Evolutionary conservation across 352 stramenopile genomes (phyloP).

Genomic region (Phytophthora brassicae): DNA sequence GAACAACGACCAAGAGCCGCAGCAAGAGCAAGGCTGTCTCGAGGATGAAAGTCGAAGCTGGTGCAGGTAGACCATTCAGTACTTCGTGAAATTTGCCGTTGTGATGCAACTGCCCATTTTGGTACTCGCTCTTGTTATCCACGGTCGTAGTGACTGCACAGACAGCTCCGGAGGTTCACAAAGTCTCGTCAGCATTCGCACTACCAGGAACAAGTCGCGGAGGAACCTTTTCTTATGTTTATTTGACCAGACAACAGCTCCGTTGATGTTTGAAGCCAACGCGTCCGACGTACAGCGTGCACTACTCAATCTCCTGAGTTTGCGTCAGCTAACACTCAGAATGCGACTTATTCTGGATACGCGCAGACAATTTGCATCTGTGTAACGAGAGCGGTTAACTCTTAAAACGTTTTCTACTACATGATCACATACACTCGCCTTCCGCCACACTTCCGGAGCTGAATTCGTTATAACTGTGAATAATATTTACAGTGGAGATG

Average conservation of each 20-base stretch:
- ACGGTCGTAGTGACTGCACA: conserved; percentile 86
- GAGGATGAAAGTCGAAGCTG: too few species aligned
- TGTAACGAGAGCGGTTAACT: conserved; percentile 54
- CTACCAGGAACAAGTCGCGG: conserved; percentile 53
- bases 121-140: conserved; percentile 84
- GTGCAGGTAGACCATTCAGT: too few species aligned
- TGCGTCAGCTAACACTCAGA: background rate
- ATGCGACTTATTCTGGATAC: too few species aligned
- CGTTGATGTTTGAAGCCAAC: conserved; percentile 83
- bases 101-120: too few species aligned
- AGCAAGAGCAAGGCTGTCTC: too few species aligned
- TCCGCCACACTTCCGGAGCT: conserved; percentile 40
- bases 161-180: conserved; percentile 77
- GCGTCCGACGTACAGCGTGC: conserved; percentile 63
- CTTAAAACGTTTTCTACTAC: conserved; percentile 73
- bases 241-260: conserved; percentile 53
- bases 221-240: conserved; percentile 85
- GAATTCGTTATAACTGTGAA: conserved; percentile 44
- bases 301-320: conserved; percentile 66
- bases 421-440: conserved; percentile 63
- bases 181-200: conserved; percentile 78
- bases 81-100: too few species aligned
- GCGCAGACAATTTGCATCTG: conserved; percentile 38
- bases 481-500: conserved; percentile 66
- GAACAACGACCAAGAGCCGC: too few species aligned